A percentile compares a stretch with the other conserved stretches of the same genome.
Conservation (phyloP, 2,329 filamentous ascomycete species). For the Cercospora zeae-maydis region DNA sequence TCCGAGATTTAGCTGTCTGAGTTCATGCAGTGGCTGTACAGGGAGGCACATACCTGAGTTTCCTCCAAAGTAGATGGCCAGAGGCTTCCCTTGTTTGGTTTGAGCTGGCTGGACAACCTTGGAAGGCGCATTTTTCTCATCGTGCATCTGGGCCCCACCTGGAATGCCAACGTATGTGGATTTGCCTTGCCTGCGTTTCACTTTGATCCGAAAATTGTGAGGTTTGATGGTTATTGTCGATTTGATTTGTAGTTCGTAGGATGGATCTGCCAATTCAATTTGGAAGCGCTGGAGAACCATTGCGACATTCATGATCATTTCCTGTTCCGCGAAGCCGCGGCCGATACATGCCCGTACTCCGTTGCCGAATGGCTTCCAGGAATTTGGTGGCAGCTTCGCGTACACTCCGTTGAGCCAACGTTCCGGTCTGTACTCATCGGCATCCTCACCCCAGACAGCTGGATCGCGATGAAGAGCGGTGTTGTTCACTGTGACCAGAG, state of each 20-base stretch:
- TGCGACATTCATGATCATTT: slow-evolving; percentile 46
- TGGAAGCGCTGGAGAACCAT: slow-evolving; percentile 48
- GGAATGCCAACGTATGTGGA: slow-evolving; percentile 7
- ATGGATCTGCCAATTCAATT: slow-evolving; percentile 43
- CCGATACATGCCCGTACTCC: slow-evolving; percentile 54
- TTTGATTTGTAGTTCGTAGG: slow-evolving; percentile 44
- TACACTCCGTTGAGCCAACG: slow-evolving; percentile 48
- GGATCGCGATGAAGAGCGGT: slow-evolving; percentile 43
- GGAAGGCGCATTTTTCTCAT: background rate
- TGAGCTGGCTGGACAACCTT: background rate
- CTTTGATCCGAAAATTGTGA: slow-evolving; percentile 40
- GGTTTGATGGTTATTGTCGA: slow-evolving; percentile 48
- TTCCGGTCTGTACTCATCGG: slow-evolving; percentile 45
- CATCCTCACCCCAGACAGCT: slow-evolving; percentile 44
- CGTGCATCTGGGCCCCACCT: slow-evolving; percentile 1
- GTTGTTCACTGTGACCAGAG: slow-evolving; percentile 35
- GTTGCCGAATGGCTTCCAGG: slow-evolving; percentile 55
- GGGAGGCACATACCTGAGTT: slow-evolving; percentile 3
- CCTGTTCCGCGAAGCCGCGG: slow-evolving; percentile 54
- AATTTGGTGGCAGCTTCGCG: slow-evolving; percentile 40
- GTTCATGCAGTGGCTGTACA: background rate
- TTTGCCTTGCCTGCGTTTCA: slow-evolving; percentile 6
- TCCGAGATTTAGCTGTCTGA: background rate
- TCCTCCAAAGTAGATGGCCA: slow-evolving; percentile 11
- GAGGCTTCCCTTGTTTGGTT: slow-evolving; percentile 1